Evolutionary conservation across 2,329 filamentous ascomycete genomes (phyloP).

Genomic region (Gremmenia infestans): DNA sequence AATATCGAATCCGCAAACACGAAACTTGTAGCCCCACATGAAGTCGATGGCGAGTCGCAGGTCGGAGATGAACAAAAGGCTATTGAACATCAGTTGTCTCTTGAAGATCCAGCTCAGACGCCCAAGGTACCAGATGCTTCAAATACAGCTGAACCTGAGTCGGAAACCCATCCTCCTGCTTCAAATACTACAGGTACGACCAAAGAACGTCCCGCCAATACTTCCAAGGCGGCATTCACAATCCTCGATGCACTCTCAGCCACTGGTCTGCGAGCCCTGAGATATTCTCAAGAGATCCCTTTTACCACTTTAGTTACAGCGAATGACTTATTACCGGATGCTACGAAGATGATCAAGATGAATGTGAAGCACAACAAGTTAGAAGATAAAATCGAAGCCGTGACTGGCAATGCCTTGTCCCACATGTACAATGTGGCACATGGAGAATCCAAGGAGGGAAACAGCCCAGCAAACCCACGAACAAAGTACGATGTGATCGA

Average conservation of each 20-base stretch:
- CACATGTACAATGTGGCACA: constrained; percentile 81
- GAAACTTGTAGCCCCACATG: not conserved
- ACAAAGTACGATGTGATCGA: constrained; percentile 90
- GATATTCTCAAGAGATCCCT: constrained; percentile 88
- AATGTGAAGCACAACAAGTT: constrained; percentile 84
- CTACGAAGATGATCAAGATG: constrained; percentile 72
- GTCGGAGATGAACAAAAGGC: not conserved
- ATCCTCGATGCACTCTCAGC: constrained; percentile 94
- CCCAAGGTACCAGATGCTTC: not conserved
- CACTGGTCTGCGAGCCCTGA: constrained; percentile 82
- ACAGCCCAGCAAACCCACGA: constrained; percentile 31
- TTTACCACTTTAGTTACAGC: constrained; percentile 77
- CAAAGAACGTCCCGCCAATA: constrained; percentile 1
- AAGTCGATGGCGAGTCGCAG: not conserved
- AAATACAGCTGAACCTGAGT: not conserved
- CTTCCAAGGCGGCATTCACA: constrained; percentile 49
- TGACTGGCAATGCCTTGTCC: constrained; percentile 75
- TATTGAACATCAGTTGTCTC: not conserved
- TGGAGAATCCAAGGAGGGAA: constrained; percentile 29
- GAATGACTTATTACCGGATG: constrained; percentile 79
- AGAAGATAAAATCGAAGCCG: constrained; percentile 63
- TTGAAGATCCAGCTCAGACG: not conserved
- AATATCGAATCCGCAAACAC: constrained; percentile 1
- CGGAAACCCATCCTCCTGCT: not conserved
- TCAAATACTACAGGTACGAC: not conserved